Evolutionary conservation across 2,329 filamentous ascomycete genomes (phyloP), one percentile per base, ranked within the genome.

Genomic region (Penicillium sp.): DNA sequence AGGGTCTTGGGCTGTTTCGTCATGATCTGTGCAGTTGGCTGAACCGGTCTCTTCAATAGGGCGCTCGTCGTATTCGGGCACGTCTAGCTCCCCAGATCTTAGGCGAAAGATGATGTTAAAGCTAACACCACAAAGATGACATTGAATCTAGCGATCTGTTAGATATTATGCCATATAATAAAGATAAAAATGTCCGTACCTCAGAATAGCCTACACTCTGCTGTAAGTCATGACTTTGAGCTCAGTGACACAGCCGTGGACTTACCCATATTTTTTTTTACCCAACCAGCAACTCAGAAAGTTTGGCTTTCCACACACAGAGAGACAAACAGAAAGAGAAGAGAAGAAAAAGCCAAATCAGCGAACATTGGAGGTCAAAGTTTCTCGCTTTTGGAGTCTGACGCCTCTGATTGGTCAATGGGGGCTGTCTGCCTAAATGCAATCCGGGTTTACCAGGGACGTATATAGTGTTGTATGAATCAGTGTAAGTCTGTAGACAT

Each of bases 51-150:
- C 32, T 14, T 5, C 23, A 5, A 23, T 23, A 23, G 23, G 3
- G 3, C 3, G 23, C 23, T 23, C 23, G 23, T 23, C 23, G 23
- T 5, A 5, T 23, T 23, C 34, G 23, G 34, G 23, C n/a, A 47
- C 38, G n/a, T 59, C 42, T 3, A 57, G 55, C 35, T 61, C 59
- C 36, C 50, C 53, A 5, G 44, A 42, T 41, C 16, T 53, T 1
- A 51, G 34, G 41, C 49, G 39, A 11, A 60, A 49, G 13, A 47
- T 40, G 35, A 61, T 56, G 19, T 61, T 62, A 47, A 63, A 63
- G 51, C 53, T 59, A 30, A 62, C 61, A 2, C 59, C 59, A 40
- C 59, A 63, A 13, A 63, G 19, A 34, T 63, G 57, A 47, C 59
- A 61, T 30, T 54, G 43, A 6, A 56, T 49, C 58, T 66, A 48